Conservation (phyloP, 176 grass and related monocot genomes). For the Oropetium thomaeum region DNA sequence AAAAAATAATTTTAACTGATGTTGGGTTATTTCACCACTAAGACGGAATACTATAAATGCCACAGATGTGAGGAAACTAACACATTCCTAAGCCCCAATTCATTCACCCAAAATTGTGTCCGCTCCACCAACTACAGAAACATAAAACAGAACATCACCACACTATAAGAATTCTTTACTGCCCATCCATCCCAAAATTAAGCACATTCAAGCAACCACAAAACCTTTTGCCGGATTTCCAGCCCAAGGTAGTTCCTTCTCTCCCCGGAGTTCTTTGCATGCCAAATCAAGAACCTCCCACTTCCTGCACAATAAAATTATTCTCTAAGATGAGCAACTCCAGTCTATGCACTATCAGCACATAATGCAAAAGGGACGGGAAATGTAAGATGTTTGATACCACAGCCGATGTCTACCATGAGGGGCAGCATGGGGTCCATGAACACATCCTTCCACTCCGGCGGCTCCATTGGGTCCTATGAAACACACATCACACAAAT, state of each 20-base stretch:
- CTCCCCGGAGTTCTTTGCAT: constrained; percentile 64
- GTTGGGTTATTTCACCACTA: background rate
- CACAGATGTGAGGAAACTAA: constrained; percentile 34
- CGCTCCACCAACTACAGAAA: constrained; percentile 63
- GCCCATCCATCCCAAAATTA: background rate
- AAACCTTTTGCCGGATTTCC: constrained; percentile 90
- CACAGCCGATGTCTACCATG: constrained; percentile 95
- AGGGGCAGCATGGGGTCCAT: constrained; percentile 60
- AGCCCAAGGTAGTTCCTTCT: constrained; percentile 79
- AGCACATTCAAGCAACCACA: background rate
- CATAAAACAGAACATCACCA: constrained; percentile 6
- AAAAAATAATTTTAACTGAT: constrained; percentile 19
- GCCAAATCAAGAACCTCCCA: constrained; percentile 90
- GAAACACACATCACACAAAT: background rate
- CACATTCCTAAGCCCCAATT: constrained; percentile 74
- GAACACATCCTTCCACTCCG: constrained; percentile 74
- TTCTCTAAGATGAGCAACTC: background rate
- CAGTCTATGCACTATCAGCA: background rate
- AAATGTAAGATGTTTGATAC: constrained; percentile 22
- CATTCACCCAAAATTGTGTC: constrained; percentile 75
- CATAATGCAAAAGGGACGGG: background rate
- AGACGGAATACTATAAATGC: background rate
- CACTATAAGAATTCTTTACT: constrained; percentile 7
- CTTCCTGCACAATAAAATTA: constrained; percentile 50
- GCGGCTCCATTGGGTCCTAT: constrained; percentile 56